These are phyloP conservation scores for Geopyxis carbonaria DNA, from an alignment of 495 filamentous ascomycete species.

Conservation along the genomic window DNA sequence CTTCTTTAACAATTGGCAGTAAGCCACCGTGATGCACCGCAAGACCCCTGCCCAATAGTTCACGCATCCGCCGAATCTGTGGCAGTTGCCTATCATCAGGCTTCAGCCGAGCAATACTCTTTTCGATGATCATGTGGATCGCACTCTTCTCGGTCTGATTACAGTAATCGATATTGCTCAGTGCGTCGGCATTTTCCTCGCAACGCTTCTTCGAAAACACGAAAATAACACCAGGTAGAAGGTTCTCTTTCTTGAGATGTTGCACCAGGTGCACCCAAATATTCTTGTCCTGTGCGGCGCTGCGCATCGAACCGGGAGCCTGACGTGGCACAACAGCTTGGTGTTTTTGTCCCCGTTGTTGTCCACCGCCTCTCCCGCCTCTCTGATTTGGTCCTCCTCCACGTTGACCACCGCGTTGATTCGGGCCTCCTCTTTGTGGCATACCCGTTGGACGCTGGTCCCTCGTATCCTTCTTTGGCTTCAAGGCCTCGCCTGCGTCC, in stretches of 20 bases:
- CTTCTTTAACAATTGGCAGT: constrained; percentile 90
- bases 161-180: constrained; percentile 87
- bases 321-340: constrained; percentile 34
- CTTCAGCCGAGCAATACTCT: constrained; percentile 80
- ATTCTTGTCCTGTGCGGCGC: constrained; percentile 80
- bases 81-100: constrained; percentile 76
- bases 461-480: constrained; percentile 65
- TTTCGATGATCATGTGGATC: constrained; percentile 95
- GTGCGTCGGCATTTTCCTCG: constrained; percentile 87
- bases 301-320: constrained; percentile 59
- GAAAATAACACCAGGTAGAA: constrained; percentile 88
- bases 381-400: constrained; percentile 28
- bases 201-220: constrained; percentile 97
- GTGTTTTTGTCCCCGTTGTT: constrained; percentile 22
- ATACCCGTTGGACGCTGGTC: constrained; percentile 34
- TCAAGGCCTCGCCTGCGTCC: constrained; percentile 67
- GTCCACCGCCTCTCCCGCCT: constrained; percentile 32
- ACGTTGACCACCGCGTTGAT: constrained; percentile 26
- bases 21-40: constrained; percentile 94
- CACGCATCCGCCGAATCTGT: constrained; percentile 74
- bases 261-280: constrained; percentile 95
- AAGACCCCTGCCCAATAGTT: constrained; percentile 72
- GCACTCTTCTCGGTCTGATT: constrained; percentile 85
- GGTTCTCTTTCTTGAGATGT: constrained; percentile 65
- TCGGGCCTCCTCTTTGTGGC: constrained; percentile 34